Evolutionary conservation across 2,329 filamentous ascomycete genomes (phyloP), one percentile per base, ranked within the genome.

Genomic region (Cordyceps cateniannulata): DNA sequence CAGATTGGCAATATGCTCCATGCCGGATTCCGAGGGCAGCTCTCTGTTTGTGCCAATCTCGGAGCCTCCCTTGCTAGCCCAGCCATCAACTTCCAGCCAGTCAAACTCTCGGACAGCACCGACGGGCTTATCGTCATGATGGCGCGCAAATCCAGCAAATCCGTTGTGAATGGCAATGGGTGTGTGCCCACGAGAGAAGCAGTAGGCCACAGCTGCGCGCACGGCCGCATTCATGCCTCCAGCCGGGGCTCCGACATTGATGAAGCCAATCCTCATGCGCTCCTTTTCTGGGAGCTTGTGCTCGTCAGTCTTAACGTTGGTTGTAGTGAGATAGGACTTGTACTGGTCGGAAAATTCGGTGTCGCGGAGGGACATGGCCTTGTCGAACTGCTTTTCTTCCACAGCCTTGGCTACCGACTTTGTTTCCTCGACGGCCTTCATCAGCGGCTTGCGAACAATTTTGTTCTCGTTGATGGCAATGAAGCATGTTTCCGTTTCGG

Each of bases 151-250:
- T 18, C 95, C 95, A 35, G 95, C 91, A 75, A 99, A 99, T 27
- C 95, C 95, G 69, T 99, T 99, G 77, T 98, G 90, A 60, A 99
- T 92, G 20, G 91, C 93, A 68, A 98, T 75, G 4, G 95, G 90
- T 57, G 91, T 91, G 73, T 99, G 95, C n/a, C 95, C 95, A 62
- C 92, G 86, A 49, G 90, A 89, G 62, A 96, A 75, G 73, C 93
- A 98, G 79, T 97, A 97, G 35, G 92, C 91, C 20, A 97, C 93
- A 16, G 91, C 93, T 32, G 91, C 93, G 66, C 95, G 87, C 22
- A 96, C 95, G 47, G 95, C 95, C 29, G 93, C 93, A 75, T 99
- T 99, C 90, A 99, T 98, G 69, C 95, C 95, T 74, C 95, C 95
- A 32, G 95, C 95, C 8, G 95, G 95, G 14, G 95, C 95, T 69